A percentile compares a stretch with the other conserved stretches of the same genome.
phyloP scores from a whole-genome alignment of 768 basidiomycete genomes.

The Boletus barrowsii region DNA sequence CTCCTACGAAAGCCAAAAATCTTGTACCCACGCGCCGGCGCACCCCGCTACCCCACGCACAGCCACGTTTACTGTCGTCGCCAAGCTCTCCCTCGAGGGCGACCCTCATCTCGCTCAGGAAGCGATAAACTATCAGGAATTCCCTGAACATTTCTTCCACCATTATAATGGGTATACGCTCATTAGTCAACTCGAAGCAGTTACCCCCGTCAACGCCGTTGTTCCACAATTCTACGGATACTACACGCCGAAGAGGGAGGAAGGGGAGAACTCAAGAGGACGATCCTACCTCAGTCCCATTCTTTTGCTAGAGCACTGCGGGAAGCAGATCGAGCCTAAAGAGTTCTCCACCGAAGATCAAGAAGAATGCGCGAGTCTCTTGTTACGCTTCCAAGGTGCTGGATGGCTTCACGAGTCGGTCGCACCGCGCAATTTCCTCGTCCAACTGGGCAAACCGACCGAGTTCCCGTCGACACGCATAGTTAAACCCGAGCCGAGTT shows the following conservation, averaged over 20 bases:
- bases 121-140: conserved; percentile 26
- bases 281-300: conserved; percentile 36
- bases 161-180: conserved; percentile 27
- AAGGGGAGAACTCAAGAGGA: rapidly evolving
- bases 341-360: conserved; percentile 36
- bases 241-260: conserved; percentile 35
- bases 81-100: conserved; percentile 41
- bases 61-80: conserved; percentile 39
- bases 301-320: conserved; percentile 48
- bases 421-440: conserved; percentile 41
- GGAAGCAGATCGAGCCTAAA: conserved; percentile 30
- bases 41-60: conserved; percentile 20
- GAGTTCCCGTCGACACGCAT: conserved; percentile 15
- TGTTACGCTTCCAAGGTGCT: conserved; percentile 40
- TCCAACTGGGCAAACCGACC: conserved; percentile 41
- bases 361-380: conserved; percentile 39
- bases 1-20: conserved; percentile 8
- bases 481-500: conserved; percentile 26
- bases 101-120: conserved; percentile 37
- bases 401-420: conserved; percentile 42
- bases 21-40: conserved; percentile 6
- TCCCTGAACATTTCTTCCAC: conserved; percentile 28
- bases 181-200: conserved; percentile 32
- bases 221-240: conserved; percentile 67
- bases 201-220: conserved; percentile 47